A percentile compares a stretch with the other conserved stretches of the same genome.
Conservation (phyloP, 139 green algal species). For the Yamagishiella unicocca region DNA sequence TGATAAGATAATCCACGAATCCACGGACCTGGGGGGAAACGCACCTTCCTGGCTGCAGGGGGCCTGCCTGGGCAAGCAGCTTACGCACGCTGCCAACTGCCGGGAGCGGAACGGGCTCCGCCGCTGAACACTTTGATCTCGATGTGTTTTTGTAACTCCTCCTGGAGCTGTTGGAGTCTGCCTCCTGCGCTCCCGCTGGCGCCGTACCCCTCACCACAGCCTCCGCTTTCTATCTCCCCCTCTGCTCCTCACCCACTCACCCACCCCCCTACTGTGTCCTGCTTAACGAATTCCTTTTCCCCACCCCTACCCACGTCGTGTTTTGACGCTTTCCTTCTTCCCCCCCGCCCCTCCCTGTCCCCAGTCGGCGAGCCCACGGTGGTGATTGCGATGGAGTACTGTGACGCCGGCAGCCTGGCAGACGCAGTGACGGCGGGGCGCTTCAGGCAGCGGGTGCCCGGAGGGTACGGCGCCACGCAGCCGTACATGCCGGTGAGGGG, state of each 20-base stretch:
- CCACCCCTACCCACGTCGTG: background rate
- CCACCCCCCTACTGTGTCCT: background rate
- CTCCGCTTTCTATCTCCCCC: background rate
- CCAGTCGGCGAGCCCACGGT: slow-evolving; percentile 36
- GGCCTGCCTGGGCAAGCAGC: too few species aligned
- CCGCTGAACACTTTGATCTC: too few species aligned
- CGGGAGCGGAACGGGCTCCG: too few species aligned
- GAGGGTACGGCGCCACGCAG: slow-evolving; percentile 23
- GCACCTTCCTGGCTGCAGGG: too few species aligned
- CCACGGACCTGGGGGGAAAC: too few species aligned
- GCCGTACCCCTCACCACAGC: too few species aligned
- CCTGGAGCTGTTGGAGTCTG: too few species aligned
- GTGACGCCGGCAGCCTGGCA: slow-evolving; percentile 51
- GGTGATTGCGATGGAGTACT: slow-evolving; percentile 57
- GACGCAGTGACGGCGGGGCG: slow-evolving; percentile 44
- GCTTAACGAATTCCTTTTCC: background rate
- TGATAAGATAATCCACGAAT: too few species aligned
- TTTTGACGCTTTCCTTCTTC: background rate
- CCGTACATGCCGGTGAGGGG: slow-evolving; percentile 28
- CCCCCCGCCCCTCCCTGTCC: background rate
- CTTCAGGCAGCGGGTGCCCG: slow-evolving; percentile 16
- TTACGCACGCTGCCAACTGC: too few species aligned
- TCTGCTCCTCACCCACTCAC: background rate
- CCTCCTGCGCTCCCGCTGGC: too few species aligned
- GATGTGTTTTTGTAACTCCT: too few species aligned